A percentile compares a stretch with the other conserved stretches of the same genome.
Evolutionary conservation across 306 rosid species (phyloP).

Genomic region (Rosa chinensis): DNA sequence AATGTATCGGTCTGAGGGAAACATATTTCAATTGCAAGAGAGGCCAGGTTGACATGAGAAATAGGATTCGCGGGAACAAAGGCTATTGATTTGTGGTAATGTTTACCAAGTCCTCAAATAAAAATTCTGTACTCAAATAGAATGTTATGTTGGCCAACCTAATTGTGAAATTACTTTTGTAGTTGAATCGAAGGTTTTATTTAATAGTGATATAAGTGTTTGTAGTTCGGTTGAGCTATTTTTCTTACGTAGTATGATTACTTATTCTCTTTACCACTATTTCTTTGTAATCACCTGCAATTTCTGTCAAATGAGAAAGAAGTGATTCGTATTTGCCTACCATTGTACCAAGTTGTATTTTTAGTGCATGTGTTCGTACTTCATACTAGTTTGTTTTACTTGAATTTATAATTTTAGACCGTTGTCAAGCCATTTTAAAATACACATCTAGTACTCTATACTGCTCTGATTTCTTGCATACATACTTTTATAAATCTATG

Average conservation of each 20-base stretch:
- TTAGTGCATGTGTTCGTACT: too few species aligned
- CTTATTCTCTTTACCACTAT: background rate
- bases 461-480: too few species aligned
- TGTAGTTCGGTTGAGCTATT: background rate
- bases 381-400: too few species aligned
- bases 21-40: slow-evolving; percentile 97
- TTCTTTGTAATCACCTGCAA: too few species aligned
- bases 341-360: too few species aligned
- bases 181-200: background rate
- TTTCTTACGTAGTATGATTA: too few species aligned
- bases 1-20: slow-evolving; percentile 90
- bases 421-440: too few species aligned
- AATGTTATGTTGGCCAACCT: background rate
- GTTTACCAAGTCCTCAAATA: background rate
- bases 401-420: too few species aligned
- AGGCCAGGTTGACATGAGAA: slow-evolving; percentile 80
- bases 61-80: slow-evolving; percentile 54
- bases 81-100: slow-evolving; percentile 37
- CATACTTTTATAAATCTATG: too few species aligned
- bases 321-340: too few species aligned
- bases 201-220: background rate
- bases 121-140: background rate
- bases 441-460: too few species aligned
- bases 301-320: too few species aligned
- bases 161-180: background rate